Evolutionary conservation across 306 rosid species (phyloP), one percentile per base, ranked within the genome.

Genomic region (Crotalaria pallida): DNA sequence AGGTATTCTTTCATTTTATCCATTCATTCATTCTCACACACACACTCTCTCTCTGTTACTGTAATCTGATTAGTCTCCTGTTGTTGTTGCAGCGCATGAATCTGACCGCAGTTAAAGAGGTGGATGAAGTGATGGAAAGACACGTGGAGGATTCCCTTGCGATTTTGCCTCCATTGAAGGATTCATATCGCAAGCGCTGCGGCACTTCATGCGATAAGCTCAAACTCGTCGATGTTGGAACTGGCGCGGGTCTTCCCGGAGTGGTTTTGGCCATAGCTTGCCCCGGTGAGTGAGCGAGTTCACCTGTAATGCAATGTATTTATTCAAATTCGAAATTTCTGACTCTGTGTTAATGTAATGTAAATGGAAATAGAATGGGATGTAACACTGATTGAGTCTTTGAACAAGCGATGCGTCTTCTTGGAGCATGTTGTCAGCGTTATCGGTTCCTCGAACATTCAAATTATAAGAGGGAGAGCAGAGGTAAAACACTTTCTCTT

Each of bases 211-310:
- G 47, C 31, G 62, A 87, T 0, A 75, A 61, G 36, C 51, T 90
- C 48, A 83, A 80, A 13, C 83, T 94, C 1, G 85, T 88, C 2
- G 97, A 94, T 34, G 97, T 94, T 18, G 98, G 98, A 70, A 90
- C 89, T 1, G 97, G 98, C 12, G 94, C 98, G 0, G 97, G 97
- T 4, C 92, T 94, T 71, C 98, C 97, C 0, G 98, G 96, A 58
- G 58, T 94, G 58, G 67, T 94, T 60, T 63, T 94, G n/a, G 97
- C 97, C 23, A 87, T 94, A 29, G 97, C 96, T 74, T 80, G 92
- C 73, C 96, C 98, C 17, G 97, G 97, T 93, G 74, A 27, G 33
- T 27, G 3, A 27, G 33, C 5, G 3, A 57, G 50, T 79, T 18
- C 19, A 6, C 41, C 33, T 27, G 33, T 27, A 27, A 36, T 36